These are phyloP conservation scores for Corynespora cassiicola DNA, from an alignment of 2,329 filamentous ascomycete genomes.

Conservation along the genomic window DNA sequence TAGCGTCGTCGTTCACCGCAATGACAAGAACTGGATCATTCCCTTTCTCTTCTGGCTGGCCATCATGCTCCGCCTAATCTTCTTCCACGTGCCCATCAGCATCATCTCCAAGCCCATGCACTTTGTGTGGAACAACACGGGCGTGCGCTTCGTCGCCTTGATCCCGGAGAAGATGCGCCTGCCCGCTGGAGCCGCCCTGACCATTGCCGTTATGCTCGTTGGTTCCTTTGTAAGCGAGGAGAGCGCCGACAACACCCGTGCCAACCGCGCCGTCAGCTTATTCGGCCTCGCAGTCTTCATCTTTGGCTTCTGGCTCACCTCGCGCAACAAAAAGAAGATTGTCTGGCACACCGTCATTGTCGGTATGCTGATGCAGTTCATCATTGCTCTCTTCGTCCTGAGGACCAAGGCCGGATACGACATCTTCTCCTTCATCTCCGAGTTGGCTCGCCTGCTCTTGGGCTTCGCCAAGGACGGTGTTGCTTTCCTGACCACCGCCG, in stretches of 20 bases:
- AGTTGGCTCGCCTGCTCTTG: slow-evolving; percentile 74
- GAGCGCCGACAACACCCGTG: slow-evolving; percentile 76
- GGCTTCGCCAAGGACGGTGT: slow-evolving; percentile 78
- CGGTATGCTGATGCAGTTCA: slow-evolving; percentile 86
- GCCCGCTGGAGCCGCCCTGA: slow-evolving; percentile 66
- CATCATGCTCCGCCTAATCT: slow-evolving; percentile 75
- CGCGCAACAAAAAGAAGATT: slow-evolving; percentile 67
- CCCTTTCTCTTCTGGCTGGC: slow-evolving; percentile 83
- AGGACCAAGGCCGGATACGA: slow-evolving; percentile 80
- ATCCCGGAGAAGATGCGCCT: slow-evolving; percentile 73
- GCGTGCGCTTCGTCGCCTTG: slow-evolving; percentile 61
- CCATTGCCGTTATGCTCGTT: slow-evolving; percentile 76
- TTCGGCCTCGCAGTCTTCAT: slow-evolving; percentile 80
- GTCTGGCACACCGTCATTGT: slow-evolving; percentile 70
- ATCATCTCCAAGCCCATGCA: slow-evolving; percentile 71
- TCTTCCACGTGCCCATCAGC: slow-evolving; percentile 73
- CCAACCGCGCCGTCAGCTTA: slow-evolving; percentile 79
- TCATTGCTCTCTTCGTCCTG: slow-evolving; percentile 87
- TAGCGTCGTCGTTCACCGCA: slow-evolving; percentile 72
- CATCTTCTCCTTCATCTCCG: slow-evolving; percentile 89
- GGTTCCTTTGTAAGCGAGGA: slow-evolving; percentile 79
- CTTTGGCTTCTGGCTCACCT: slow-evolving; percentile 71
- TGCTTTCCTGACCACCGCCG: slow-evolving; percentile 68
- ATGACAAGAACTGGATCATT: slow-evolving; percentile 80
- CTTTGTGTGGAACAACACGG: slow-evolving; percentile 71